Base-by-base conservation (phyloP, 805 yeast genomes). In the Wickerhamiella cacticola region DNA sequence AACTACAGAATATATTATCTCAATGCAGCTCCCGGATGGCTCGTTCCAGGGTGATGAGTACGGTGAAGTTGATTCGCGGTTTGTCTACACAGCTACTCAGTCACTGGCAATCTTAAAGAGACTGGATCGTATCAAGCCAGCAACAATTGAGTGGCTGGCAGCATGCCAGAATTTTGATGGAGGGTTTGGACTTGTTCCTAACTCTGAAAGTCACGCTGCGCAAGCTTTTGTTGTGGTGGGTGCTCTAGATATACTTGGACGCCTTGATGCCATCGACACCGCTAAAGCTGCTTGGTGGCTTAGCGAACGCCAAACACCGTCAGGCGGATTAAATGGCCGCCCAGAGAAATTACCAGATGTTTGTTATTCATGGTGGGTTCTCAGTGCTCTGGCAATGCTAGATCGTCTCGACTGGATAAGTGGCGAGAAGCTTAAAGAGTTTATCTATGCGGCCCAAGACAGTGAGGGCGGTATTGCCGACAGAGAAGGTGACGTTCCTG, bases 341-440 rank as follows among this genome's bases (percentile, higher is more conserved):
- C 96, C 97, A 0, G 95, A 92, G 50, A 92, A 92, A 61, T 66
- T 86, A 16, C 95, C 97, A 0, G 99, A 92, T 63, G 95, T 85
- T n/a, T 92, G 99, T 61, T 92, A 92, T 62, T 79, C 92, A 56
- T 92, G 96, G 95, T 92, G 99, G 99, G 94, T 87, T 8, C 62
- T 87, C 19, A 80, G 94, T 1, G 73, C 86, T 2, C 64, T 88
- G 49, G 73, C 82, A 0, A 78, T 85, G 31, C 68, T 89, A 18
- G 75, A 68, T 0, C 78, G 74, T 52, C 62, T 78, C 16, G 74
- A 82, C 53, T 87, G 95, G 87, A 81, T 92, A n/a, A 80, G 85
- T 58, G 70, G 68, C 24, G 71, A 65, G 3, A 76, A 73, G 55
- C 66, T 92, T 49, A 71, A 73, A 46, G 62, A 65, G 2, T 92